These are phyloP conservation scores for Cladosporium velox DNA, from an alignment of 2,329 filamentous ascomycete genomes.

Conservation along the genomic window DNA sequence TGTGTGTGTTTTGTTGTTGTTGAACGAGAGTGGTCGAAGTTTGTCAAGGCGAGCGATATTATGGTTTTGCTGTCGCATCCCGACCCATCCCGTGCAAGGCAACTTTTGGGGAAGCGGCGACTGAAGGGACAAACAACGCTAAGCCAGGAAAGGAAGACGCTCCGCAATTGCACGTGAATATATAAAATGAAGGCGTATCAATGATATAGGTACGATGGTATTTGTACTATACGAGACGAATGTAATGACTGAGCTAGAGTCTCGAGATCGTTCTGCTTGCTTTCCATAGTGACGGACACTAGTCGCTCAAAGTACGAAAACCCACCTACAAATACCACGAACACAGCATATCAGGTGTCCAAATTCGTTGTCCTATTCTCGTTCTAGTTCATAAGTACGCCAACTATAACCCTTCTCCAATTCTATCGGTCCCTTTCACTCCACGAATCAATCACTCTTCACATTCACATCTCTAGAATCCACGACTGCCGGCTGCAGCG, in stretches of 20 bases:
- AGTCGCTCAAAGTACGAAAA: not conserved
- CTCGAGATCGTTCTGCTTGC: not conserved
- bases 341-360: not conserved
- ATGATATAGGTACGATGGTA: not conserved
- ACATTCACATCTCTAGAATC: not conserved
- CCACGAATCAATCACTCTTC: constrained; percentile 6
- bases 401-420: not conserved
- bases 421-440: not conserved
- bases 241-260: not conserved
- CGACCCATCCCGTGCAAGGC: not conserved
- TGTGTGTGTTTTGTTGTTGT: constrained; percentile 7
- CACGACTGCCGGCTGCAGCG: not conserved
- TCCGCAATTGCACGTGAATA: constrained; percentile 1
- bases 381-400: constrained; percentile 4
- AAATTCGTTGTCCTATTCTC: constrained; percentile 6
- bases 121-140: constrained; percentile 5
- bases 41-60: not conserved
- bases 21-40: not conserved
- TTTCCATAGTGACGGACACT: not conserved
- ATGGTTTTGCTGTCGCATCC: constrained; percentile 5
- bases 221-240: not conserved
- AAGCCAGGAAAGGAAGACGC: not conserved
- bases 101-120: constrained; percentile 9
- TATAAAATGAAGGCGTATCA: not conserved
- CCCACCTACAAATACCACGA: not conserved